Evolutionary conservation across 75 land plant species (phyloP), one percentile per base, ranked within the genome.

Genomic region (Pinus taeda): DNA sequence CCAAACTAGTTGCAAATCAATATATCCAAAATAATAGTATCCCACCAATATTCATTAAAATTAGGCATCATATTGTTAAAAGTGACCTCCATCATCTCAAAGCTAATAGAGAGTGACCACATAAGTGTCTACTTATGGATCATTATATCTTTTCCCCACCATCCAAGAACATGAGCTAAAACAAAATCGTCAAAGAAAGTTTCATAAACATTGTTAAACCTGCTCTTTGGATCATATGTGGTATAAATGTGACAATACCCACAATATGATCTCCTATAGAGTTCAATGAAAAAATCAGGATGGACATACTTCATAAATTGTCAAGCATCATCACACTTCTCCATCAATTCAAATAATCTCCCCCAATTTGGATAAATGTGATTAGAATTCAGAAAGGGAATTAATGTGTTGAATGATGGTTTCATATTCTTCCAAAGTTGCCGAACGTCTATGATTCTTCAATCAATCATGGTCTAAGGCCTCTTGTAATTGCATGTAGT

Each of bases 121-220:
- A 80, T 30, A 49, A 83, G 70, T 7, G 83, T 69, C 57, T 62
- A 24, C 36, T 80, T 83, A 33, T 83, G 85, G 53, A 83, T 55
- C 85, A 83, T 80, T 11, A 83, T 83, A 59, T 82, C 82, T 76
- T 83, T 83, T 22, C 74, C 82, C 82, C 78, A 83, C 85, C 85
- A 83, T 37, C 85, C 82, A n/a, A 83, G 62, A 14, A 71, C 57
- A 53, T 80, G 83, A 61, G 85, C 83, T 21, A 69, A 39, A 33
- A 81, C 86, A 71, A 81, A 85, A 57, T 85, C 86, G 71, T 85
- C 86, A 78, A 85, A 56, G 63, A 85, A 57, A 15, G 86, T 81
- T 57, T 81, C 77, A 76, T 82, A 82, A 57, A 82, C 59, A 65
- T 85, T 82, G 6, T 73, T 76, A 76, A 82, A 82, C 87, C 75